Percentiles rank a stretch among this genome's conserved stretches.
Conservation (phyloP, 306 rosid species). For the Dryas alaskensis region DNA sequence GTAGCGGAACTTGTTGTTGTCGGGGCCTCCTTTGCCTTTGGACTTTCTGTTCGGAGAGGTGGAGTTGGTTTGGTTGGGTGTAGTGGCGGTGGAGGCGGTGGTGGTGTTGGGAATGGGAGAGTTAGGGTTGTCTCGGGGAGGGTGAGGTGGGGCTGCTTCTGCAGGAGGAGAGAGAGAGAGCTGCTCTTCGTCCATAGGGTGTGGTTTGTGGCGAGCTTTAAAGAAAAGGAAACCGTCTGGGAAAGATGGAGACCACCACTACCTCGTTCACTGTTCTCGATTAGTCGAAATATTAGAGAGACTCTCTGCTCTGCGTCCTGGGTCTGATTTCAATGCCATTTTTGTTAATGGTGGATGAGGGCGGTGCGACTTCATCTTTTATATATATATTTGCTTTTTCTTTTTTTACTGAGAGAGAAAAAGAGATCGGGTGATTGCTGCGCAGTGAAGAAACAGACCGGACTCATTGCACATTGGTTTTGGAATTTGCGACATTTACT, state of each 20-base stretch:
- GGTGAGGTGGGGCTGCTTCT: constrained; percentile 22
- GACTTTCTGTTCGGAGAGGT: constrained; percentile 25
- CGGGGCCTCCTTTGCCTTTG: constrained; percentile 93
- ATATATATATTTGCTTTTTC: neutral
- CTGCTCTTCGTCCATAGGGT: constrained; percentile 46
- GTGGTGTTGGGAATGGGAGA: constrained; percentile 15
- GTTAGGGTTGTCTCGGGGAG: constrained; percentile 25
- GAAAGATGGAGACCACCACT: constrained; percentile 32
- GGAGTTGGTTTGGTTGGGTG: neutral
- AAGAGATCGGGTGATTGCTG: constrained; percentile 30
- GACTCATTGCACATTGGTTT: constrained; percentile 38
- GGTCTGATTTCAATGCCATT: constrained; percentile 36
- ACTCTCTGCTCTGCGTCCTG: constrained; percentile 12
- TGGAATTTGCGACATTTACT: constrained; percentile 45
- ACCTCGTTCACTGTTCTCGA: constrained; percentile 79
- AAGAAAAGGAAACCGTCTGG: neutral
- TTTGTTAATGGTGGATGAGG: constrained; percentile 73
- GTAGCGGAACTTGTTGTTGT: constrained; percentile 82
- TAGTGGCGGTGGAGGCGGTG: constrained; percentile 33
- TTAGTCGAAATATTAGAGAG: constrained; percentile 33
- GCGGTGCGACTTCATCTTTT: constrained; percentile 56
- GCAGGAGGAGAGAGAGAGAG: constrained; percentile 22
- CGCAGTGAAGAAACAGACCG: constrained; percentile 42
- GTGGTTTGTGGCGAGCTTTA: constrained; percentile 12
- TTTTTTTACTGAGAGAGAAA: constrained; percentile 4